Evolutionary conservation across 2,329 filamentous ascomycete genomes (phyloP), one percentile per base, ranked within the genome.

Genomic region (Xylariales sp.): DNA sequence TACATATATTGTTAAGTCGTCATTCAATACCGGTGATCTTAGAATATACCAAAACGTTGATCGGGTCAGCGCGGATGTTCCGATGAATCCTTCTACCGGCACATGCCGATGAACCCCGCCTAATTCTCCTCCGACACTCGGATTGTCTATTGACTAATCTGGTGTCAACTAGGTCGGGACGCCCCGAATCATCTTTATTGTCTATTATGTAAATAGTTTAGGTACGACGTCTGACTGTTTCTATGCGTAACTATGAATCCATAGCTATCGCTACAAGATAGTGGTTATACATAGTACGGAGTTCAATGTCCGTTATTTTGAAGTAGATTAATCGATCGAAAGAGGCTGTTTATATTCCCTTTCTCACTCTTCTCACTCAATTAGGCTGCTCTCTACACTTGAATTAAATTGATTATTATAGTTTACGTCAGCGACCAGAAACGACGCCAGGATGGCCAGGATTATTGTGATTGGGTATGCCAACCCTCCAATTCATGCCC

Each of bases 381-480:
- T 5, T 5, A 5, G 30, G 10, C 6, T 5, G n/a, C 49, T n/a
- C n/a, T 30, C 30, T 30, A 34, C 14, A 1, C 1, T n/a, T 32
- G 12, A 34, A 34, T 9, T n/a, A 32, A 32, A n/a, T 5, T 45
- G 5, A 5, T 50, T 50, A 50, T 14, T 50, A 16, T 23, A 32
- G 3, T 50, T 49, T 12, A 4, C 5, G 52, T 45, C 32, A 14
- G 36, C 30, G 12, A 32, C n/a, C 10, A 43, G 7, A 5, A 39
- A 28, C 7, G 30, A 49, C 8, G 39, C 16, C 6, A 59, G 55
- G 8, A 69, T 77, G 75, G 46, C 72, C 1, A 72, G 73, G 34
- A 60, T 74, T 30, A 72, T 76, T n/a, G 72, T 77, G 8, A 59
- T 77, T 64, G 75, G 75, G 75, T 76, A 75, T 28, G 3, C 50